Base-by-base conservation (phyloP, 805 yeast genomes). In the Deakozyma indianensis region DNA sequence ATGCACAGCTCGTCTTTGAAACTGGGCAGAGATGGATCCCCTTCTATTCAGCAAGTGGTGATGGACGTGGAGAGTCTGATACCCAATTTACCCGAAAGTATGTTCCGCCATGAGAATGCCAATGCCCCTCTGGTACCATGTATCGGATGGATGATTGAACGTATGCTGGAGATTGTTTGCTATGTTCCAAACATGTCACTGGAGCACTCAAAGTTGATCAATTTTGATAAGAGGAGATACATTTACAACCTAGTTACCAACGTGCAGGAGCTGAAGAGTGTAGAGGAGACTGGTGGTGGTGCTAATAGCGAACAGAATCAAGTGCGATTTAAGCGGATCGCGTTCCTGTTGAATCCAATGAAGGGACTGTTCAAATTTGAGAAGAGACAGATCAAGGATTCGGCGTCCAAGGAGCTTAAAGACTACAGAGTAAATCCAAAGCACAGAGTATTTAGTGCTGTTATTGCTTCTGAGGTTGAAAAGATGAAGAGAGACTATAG, bases 71-170 rank as follows among this genome's bases (percentile, higher is more conserved):
- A 56, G 16, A 43, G 51, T 16, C 45, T 49, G 43, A 53, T 64
- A 21, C 67, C 67, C 1, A 45, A 45, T 14, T 47, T 64, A 11
- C 52, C 55, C 11, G 42, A 45, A 4, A 47, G 48, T 2, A 40
- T 45, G 29, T 46, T 58, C n/a, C 43, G 44, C 32, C 44, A 44
- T 21, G 47, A 46, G 14, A 45, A 38, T n/a, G 47, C 54, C n/a
- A 23, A 40, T 3, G 35, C 70, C 45, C 70, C 78, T 0, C 64
- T 84, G 43, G 75, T 86, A 3, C 92, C 95, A 2, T 88, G 96
- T 56, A 75, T 86, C 48, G 96, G 96, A 9, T 90, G 97, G 97
- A 68, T 86, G 43, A 67, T 82, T 22, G 90, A 83, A 53, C 77
- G 94, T 49, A 64, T 90, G 50, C 58, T 87, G 45, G 95, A 84